phyloP scores from a whole-genome alignment of 441 rosid genomes.

The Jatropha podagrica region DNA sequence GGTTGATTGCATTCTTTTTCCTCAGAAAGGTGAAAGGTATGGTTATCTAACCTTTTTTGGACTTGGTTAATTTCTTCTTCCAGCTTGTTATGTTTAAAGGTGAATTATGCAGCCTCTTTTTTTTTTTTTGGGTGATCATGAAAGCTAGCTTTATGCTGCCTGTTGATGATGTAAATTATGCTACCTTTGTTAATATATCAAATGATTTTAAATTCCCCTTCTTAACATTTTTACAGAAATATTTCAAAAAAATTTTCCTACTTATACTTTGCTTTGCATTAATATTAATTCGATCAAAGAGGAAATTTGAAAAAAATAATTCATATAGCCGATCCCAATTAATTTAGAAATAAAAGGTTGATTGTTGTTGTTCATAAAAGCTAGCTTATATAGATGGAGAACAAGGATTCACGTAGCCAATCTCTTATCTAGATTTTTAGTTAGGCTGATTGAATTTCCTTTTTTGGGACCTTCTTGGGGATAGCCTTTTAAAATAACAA shows the following conservation, averaged over 20 bases:
- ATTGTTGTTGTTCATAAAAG: too few relatives aligned
- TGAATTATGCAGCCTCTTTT: neutral
- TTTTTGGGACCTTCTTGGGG: neutral
- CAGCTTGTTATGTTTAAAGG: neutral
- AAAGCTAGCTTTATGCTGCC: neutral
- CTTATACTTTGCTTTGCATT: too few relatives aligned
- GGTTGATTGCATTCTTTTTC: slow-evolving; percentile 80
- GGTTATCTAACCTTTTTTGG: neutral
- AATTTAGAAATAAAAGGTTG: too few relatives aligned
- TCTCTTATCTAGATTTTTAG: neutral
- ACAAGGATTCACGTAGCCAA: neutral
- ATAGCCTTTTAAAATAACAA: neutral
- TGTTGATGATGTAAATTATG: too few relatives aligned
- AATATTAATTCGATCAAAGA: too few relatives aligned
- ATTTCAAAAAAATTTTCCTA: too few relatives aligned
- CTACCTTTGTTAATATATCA: too few relatives aligned
- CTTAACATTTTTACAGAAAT: too few relatives aligned
- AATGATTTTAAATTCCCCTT: too few relatives aligned
- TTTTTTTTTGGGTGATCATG: neutral
- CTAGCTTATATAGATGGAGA: neutral
- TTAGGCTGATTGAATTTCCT: neutral
- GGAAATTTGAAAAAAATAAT: too few relatives aligned
- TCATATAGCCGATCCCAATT: too few relatives aligned
- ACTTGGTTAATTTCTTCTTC: neutral
- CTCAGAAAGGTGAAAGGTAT: slow-evolving; percentile 86